Percentiles rank a stretch among this genome's conserved stretches.
Conservation (phyloP, 768 basidiomycete species). For the Leccinum obscurum region DNA sequence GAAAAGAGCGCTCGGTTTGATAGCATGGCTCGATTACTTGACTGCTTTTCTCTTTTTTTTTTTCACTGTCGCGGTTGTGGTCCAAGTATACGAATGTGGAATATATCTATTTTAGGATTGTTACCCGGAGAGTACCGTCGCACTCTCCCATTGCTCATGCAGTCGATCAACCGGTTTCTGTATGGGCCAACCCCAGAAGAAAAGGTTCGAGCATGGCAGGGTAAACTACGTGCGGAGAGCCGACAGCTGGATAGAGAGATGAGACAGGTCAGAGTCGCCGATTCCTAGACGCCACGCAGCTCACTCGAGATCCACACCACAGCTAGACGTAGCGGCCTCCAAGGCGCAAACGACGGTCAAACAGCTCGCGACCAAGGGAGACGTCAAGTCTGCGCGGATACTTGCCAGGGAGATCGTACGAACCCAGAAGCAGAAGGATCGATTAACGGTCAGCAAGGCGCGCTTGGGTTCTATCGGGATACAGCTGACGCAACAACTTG, state of each 20-base stretch:
- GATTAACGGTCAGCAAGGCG: slow-evolving; percentile 91
- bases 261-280: slow-evolving; percentile 71
- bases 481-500: slow-evolving; percentile 89
- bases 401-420: slow-evolving; percentile 93
- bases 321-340: slow-evolving; percentile 81
- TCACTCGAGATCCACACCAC: slow-evolving; percentile 14
- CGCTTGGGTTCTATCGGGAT: slow-evolving; percentile 85
- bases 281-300: slow-evolving; percentile 13
- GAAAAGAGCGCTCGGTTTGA: not conserved
- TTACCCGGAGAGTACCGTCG: not conserved
- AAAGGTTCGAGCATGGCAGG: slow-evolving; percentile 88
- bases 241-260: slow-evolving; percentile 91
- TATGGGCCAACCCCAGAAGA: slow-evolving; percentile 98
- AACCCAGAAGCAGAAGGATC: slow-evolving; percentile 92
- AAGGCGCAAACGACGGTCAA: slow-evolving; percentile 83
- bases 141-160: slow-evolving; percentile 48
- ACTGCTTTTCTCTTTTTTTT: not conserved
- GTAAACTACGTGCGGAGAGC: slow-evolving; percentile 78
- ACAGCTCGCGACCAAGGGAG: slow-evolving; percentile 87
- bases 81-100: slow-evolving; percentile 9
- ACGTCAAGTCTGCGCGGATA: slow-evolving; percentile 89
- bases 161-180: slow-evolving; percentile 87
- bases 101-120: slow-evolving; percentile 16
- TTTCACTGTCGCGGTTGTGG: too few species aligned
- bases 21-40: not conserved